Evolutionary conservation across 2,329 filamentous ascomycete genomes (phyloP), one percentile per base, ranked within the genome.

Genomic region (Penicillium nordicum): DNA sequence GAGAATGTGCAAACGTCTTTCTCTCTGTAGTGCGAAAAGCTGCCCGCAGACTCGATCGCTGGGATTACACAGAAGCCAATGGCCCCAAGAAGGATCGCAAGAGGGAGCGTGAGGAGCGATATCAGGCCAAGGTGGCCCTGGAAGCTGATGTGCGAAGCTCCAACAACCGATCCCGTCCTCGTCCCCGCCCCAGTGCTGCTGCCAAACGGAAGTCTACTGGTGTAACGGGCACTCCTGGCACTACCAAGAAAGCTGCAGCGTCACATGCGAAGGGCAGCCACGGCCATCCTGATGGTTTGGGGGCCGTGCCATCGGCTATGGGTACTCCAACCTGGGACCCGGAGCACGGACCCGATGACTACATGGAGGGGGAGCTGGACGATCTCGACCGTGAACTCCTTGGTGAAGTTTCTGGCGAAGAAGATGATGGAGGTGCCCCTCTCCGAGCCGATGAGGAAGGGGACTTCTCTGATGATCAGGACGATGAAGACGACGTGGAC

Each of bases 1-100:
- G 78, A 47, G 78, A 79, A 59, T 74, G 76, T 50, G 76, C 76
- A n/a, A 75, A 71, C 46, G 73, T 72, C 53, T 79, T 73, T 66
- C 63, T 76, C 23, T 78, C 74, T 10, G 70, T 77, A 18, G 62
- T 78, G 40, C 72, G 73, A 43, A 77, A 77, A 60, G 76, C 74
- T 18, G 59, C 69, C n/a, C 67, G 76, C 44, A 68, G 77, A 41
- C 66, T 79, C 30, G 73, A 78, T 57, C 70, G 76, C 25, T 79
- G 77, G 77, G 75, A 76, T 61, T 76, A 74, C 59, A 75, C 78
- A 32, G 67, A 71, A 42, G 72, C 74, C 47, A 72, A 75, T 27
- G 71, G 71, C 0, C 70, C 72, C 12, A 73, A 69, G 57, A 70
- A 68, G 55, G 72, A 76, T 57, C 71, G 72, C 8, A 70, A 72